Conservation (phyloP, 805 yeast genomes). For the Yamadazyma endophytica region DNA sequence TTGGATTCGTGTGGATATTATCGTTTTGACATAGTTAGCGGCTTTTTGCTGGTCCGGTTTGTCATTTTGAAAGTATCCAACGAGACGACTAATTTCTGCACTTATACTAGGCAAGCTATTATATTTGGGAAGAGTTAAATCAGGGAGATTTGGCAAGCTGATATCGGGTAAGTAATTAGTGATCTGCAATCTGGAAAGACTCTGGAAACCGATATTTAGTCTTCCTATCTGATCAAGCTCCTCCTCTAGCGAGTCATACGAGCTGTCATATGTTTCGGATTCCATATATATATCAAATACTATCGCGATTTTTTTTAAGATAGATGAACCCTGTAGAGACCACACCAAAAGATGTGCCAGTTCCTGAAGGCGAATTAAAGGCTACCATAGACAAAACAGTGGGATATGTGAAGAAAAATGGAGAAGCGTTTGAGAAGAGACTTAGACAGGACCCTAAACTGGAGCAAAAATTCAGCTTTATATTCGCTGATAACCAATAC, state of each 20-base stretch:
- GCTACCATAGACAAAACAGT: slow-evolving; percentile 69
- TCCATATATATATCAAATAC: not conserved
- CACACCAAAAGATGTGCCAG: slow-evolving; percentile 9
- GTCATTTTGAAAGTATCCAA: slow-evolving; percentile 2
- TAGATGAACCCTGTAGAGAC: not conserved
- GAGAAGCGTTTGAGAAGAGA: slow-evolving; percentile 58
- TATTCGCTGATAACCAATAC: slow-evolving; percentile 51
- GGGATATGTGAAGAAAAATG: slow-evolving; percentile 64
- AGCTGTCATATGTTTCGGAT: slow-evolving; percentile 18
- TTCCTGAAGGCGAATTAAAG: slow-evolving; percentile 50
- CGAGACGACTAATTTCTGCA: slow-evolving; percentile 5
- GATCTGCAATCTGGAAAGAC: no score
- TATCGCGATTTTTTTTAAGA: no score
- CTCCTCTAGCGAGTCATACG: slow-evolving; percentile 36
- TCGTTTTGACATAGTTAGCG: slow-evolving; percentile 24
- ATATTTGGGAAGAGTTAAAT: slow-evolving; percentile 16
- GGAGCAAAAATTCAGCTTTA: slow-evolving; percentile 60
- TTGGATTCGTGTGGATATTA: slow-evolving; percentile 38
- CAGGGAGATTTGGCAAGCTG: slow-evolving; percentile 20
- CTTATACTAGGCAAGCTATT: slow-evolving; percentile 6
- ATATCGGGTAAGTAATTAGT: slow-evolving; percentile 14
- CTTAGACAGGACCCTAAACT: slow-evolving; percentile 42
- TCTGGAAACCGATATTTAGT: slow-evolving; percentile 16
- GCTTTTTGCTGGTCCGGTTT: not conserved
- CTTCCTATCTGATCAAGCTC: slow-evolving; percentile 53